phyloP scores from a whole-genome alignment of 2,329 filamentous ascomycete genomes.

The Fusarium sp. region DNA sequence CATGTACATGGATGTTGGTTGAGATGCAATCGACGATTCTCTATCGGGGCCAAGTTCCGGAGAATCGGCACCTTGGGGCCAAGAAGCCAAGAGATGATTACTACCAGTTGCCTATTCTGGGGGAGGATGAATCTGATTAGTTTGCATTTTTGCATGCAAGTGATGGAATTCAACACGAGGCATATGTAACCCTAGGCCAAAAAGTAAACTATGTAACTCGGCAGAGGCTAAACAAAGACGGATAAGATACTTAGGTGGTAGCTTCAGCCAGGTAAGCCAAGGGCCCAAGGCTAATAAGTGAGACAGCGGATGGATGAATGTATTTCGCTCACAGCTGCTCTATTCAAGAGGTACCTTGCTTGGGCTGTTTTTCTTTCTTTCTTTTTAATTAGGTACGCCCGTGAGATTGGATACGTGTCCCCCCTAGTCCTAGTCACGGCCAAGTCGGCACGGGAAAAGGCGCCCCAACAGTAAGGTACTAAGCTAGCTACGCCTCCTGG shows the following conservation, averaged over 20 bases:
- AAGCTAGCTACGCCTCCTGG: constrained; percentile 8
- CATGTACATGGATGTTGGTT: not conserved
- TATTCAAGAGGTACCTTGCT: not conserved
- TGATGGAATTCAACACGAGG: constrained; percentile 27
- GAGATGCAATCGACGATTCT: constrained; percentile 4
- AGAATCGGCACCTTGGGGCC: constrained; percentile 31
- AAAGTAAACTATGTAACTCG: not conserved
- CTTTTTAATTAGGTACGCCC: no score
- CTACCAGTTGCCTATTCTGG: constrained; percentile 30
- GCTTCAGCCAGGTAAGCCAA: constrained; percentile 8
- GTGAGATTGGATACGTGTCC: constrained; percentile 28
- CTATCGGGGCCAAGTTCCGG: constrained; percentile 24
- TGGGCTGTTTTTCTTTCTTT: no score
- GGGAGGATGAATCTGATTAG: not conserved
- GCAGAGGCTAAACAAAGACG: constrained; percentile 27
- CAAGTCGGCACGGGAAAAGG: constrained; percentile 34
- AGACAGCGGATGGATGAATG: constrained; percentile 11
- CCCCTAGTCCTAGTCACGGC: constrained; percentile 10
- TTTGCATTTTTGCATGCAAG: constrained; percentile 5
- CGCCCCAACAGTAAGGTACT: constrained; percentile 26
- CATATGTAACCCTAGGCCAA: constrained; percentile 23
- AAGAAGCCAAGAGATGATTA: constrained; percentile 16
- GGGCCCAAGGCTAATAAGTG: constrained; percentile 1
- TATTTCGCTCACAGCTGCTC: not conserved
- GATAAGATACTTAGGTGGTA: not conserved